phyloP scores from a whole-genome alignment of 2,329 filamentous ascomycete species.

The Botrytis elliptica region DNA sequence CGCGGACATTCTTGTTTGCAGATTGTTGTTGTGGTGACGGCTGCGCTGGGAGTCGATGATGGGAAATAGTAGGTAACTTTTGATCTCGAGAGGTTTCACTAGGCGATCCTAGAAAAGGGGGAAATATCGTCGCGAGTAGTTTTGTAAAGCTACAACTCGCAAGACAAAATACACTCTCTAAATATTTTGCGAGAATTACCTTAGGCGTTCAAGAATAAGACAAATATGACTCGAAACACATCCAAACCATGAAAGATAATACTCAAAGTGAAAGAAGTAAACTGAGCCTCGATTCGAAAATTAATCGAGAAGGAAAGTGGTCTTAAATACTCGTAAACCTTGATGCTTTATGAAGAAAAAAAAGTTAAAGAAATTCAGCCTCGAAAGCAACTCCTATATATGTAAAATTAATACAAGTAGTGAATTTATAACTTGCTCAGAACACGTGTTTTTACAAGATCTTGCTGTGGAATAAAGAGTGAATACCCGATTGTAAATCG shows the following conservation, averaged over 20 bases:
- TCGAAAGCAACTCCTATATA: not conserved
- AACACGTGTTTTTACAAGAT: not conserved
- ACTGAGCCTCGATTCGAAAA: not conserved
- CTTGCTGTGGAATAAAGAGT: not conserved
- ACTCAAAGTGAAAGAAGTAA: not conserved
- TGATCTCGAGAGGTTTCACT: not conserved
- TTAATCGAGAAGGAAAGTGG: not conserved
- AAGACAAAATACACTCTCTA: not conserved
- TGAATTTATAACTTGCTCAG: conserved; percentile 3
- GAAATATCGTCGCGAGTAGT: not conserved
- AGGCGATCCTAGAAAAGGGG: not conserved
- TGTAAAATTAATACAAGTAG: not conserved
- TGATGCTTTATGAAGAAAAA: not conserved
- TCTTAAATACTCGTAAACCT: not conserved
- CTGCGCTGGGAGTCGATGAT: not conserved
- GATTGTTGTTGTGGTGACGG: not conserved
- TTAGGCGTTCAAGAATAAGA: not conserved
- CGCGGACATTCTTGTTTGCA: not conserved
- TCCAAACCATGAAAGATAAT: not conserved
- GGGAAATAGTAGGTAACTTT: not conserved
- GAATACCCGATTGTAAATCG: not conserved
- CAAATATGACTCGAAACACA: not conserved
- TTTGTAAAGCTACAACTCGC: not conserved
- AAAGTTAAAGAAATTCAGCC: not conserved
- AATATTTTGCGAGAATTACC: no score